Percentiles rank a stretch among this genome's conserved stretches.
Conservation (phyloP, 352 stramenopile species). For the Pythium myriotylum region DNA sequence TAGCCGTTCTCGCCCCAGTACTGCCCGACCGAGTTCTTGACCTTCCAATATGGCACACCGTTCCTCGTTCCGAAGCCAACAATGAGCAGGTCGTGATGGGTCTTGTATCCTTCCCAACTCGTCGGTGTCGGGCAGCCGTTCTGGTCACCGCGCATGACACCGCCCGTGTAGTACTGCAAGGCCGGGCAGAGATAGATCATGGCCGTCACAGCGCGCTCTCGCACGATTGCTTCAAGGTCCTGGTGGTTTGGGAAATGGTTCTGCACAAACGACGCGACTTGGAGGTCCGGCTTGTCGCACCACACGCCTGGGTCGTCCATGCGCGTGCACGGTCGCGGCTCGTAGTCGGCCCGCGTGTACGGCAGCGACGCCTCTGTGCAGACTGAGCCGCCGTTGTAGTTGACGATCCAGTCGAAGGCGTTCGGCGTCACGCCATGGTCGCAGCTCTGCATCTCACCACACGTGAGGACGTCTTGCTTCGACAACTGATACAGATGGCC, state of each 20-base stretch:
- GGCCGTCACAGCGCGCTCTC: constrained; percentile 10
- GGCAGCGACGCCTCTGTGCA: constrained; percentile 20
- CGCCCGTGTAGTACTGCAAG: constrained; percentile 16
- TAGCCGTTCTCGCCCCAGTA: constrained; percentile 41
- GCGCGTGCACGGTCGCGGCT: not conserved
- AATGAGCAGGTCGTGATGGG: constrained; percentile 35
- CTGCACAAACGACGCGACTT: constrained; percentile 9
- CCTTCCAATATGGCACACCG: constrained; percentile 32
- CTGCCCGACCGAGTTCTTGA: constrained; percentile 45
- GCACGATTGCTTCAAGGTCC: constrained; percentile 7
- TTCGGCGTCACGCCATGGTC: not conserved
- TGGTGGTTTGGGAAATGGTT: constrained; percentile 9
- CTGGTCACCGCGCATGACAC: constrained; percentile 11
- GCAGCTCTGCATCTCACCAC: constrained; percentile 2
- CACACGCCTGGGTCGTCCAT: not conserved
- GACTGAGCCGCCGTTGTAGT: constrained; percentile 13
- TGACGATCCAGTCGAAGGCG: constrained; percentile 7
- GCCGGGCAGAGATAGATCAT: constrained; percentile 11
- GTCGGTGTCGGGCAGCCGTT: not conserved
- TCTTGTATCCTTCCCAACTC: not conserved
- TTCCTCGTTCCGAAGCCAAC: constrained; percentile 37
- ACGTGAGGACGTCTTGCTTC: constrained; percentile 26
- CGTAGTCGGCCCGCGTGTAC: constrained; percentile 7
- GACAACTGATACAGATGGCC: constrained; percentile 20
- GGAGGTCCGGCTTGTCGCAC: constrained; percentile 1